phyloP scores from a whole-genome alignment of 202 grass and related monocot genomes.

The Elaeis oleifera region DNA sequence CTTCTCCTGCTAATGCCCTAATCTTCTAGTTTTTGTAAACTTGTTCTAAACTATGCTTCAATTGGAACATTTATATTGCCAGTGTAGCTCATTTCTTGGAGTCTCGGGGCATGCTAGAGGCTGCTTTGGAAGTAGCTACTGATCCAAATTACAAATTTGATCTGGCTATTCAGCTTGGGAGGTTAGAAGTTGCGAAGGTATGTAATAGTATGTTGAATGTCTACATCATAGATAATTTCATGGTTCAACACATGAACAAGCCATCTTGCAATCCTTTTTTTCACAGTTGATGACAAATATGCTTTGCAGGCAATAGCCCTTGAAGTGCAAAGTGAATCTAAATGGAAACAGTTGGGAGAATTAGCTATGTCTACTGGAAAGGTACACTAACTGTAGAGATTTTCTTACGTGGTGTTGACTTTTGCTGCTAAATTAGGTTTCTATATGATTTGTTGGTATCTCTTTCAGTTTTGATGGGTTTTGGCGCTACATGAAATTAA shows the following conservation, averaged over 20 bases:
- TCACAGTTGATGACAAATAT: neutral
- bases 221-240: no score
- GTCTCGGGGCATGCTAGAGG: slow-evolving; percentile 93
- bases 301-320: slow-evolving; percentile 56
- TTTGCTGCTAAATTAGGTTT: no score
- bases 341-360: slow-evolving; percentile 96
- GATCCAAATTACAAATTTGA: slow-evolving; percentile 97
- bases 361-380: slow-evolving; percentile 89
- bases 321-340: slow-evolving; percentile 90
- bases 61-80: slow-evolving; percentile 14
- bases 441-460: no score
- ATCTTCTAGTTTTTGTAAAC: no score
- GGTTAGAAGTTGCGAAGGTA: slow-evolving; percentile 87
- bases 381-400: slow-evolving; percentile 25
- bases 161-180: slow-evolving; percentile 90
- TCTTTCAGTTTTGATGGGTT: no score
- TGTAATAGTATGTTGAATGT: no score
- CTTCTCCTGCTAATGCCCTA: no score
- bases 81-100: slow-evolving; percentile 98
- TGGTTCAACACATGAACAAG: no score
- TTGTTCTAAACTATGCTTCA: no score
- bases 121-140: slow-evolving; percentile 93
- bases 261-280: slow-evolving; percentile 4
- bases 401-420: neutral
- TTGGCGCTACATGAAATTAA: no score